Conservation (phyloP, 768 basidiomycete species). For the Leccinum ochraceum region DNA sequence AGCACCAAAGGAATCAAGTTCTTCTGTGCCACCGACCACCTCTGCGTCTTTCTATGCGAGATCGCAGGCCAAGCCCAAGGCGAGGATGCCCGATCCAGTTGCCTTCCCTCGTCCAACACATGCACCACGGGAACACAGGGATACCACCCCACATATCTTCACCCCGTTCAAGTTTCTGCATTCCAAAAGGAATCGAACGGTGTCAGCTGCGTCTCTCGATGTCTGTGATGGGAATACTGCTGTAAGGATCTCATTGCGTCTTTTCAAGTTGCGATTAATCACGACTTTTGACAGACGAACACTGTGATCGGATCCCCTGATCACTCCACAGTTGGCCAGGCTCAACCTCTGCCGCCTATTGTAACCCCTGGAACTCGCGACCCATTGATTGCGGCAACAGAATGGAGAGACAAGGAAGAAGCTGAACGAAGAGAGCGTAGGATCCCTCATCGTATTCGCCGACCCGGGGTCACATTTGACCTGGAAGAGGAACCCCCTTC, state of each 20-base stretch:
- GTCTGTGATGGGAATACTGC: conserved; percentile 75
- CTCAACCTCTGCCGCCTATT: conserved; percentile 43
- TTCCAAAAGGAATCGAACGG: conserved; percentile 59
- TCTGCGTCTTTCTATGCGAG: conserved; percentile 12
- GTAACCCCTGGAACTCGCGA: conserved; percentile 62
- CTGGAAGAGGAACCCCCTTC: conserved; percentile 54
- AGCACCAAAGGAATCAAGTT: conserved; percentile 19
- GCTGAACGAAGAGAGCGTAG: conserved; percentile 44
- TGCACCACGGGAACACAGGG: conserved; percentile 37
- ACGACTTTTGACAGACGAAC: conserved; percentile 47
- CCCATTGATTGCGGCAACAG: conserved; percentile 58
- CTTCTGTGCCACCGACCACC: conserved; percentile 1
- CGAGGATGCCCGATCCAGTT: conserved; percentile 22
- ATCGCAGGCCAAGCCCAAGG: conserved; percentile 19
- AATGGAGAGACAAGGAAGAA: conserved; percentile 72
- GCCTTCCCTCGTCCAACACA: conserved; percentile 37
- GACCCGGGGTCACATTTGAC: conserved; percentile 70
- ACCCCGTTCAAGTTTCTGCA: conserved; percentile 59
- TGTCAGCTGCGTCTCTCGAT: conserved; percentile 76
- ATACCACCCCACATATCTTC: conserved; percentile 49
- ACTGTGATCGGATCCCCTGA: conserved; percentile 77
- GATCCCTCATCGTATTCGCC: conserved; percentile 39
- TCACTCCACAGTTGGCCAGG: conserved; percentile 64
- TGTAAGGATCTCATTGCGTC: conserved; percentile 43
- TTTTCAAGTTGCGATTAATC: conserved; percentile 1